Conservation (phyloP, 345 rosid species). For the Hibiscus trionum region DNA sequence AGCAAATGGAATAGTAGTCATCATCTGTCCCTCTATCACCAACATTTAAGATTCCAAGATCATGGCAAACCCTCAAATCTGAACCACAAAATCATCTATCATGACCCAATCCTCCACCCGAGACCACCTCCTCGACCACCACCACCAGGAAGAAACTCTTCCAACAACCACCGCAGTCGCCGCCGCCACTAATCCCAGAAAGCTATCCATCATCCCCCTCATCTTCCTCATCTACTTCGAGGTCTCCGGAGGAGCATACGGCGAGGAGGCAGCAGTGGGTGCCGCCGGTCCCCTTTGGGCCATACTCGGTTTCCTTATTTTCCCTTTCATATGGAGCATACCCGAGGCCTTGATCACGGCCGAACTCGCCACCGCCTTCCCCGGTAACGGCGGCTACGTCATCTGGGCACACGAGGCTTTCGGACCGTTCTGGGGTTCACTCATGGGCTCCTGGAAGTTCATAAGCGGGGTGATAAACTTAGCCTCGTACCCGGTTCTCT, state of each 20-base stretch:
- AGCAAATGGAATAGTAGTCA: too few species aligned
- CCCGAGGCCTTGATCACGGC: slow-evolving; percentile 78
- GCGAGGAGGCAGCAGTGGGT: slow-evolving; percentile 50
- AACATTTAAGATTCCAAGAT: neutral
- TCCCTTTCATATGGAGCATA: slow-evolving; percentile 64
- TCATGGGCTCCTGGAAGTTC: slow-evolving; percentile 55
- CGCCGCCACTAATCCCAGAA: slow-evolving; percentile 16
- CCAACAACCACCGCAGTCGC: neutral
- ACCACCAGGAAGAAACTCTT: neutral
- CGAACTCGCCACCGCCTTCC: slow-evolving; percentile 61
- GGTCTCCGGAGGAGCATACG: slow-evolving; percentile 63
- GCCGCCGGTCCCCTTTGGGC: slow-evolving; percentile 58
- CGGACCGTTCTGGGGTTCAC: slow-evolving; percentile 52
- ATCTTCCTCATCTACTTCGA: slow-evolving; percentile 60
- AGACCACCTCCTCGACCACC: neutral
- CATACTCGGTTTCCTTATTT: slow-evolving; percentile 50
- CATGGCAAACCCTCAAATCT: neutral
- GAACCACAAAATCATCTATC: neutral
- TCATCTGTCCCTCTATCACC: too few species aligned
- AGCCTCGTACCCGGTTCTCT: slow-evolving; percentile 47
- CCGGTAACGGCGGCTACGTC: slow-evolving; percentile 62
- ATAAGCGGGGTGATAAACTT: slow-evolving; percentile 50
- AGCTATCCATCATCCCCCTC: slow-evolving; percentile 50
- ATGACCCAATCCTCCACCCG: neutral
- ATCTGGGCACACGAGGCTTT: slow-evolving; percentile 59